Conservation (phyloP, 257 asterid genomes). For the Cinchona pubescens region DNA sequence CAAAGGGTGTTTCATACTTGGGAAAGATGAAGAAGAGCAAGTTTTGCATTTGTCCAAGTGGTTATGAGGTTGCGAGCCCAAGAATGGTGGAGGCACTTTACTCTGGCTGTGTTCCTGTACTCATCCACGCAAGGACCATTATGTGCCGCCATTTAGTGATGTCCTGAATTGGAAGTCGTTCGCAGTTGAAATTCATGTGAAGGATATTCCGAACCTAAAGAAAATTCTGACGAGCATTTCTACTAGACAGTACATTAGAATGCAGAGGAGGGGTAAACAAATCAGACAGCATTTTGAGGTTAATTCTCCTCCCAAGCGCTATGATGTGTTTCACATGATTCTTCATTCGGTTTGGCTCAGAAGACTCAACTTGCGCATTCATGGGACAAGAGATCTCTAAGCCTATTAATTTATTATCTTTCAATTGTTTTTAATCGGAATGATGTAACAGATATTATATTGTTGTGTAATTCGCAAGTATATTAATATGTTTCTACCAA, state of each 20-base stretch:
- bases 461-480: background rate
- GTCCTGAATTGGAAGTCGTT: constrained; percentile 70
- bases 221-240: constrained; percentile 47
- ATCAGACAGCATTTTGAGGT: constrained; percentile 47
- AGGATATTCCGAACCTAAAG: constrained; percentile 64
- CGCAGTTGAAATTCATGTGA: constrained; percentile 49
- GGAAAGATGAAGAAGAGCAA: constrained; percentile 67
- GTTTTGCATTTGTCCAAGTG: constrained; percentile 85
- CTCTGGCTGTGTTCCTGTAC: constrained; percentile 73
- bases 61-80: constrained; percentile 90
- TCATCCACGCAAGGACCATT: constrained; percentile 65
- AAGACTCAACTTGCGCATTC: constrained; percentile 34
- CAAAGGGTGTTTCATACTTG: constrained; percentile 55
- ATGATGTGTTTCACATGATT: constrained; percentile 54
- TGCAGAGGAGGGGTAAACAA: constrained; percentile 47
- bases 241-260: constrained; percentile 34
- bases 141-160: constrained; percentile 70
- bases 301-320: constrained; percentile 38
- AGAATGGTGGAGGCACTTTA: constrained; percentile 83
- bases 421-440: too few relatives aligned
- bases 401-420: too few relatives aligned
- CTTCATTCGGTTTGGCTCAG: constrained; percentile 54
- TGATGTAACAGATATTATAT: too few relatives aligned
- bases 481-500: background rate
- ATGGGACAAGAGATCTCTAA: background rate